phyloP scores from a whole-genome alignment of 2,329 filamentous ascomycete genomes.

The Talaromyces sp. region DNA sequence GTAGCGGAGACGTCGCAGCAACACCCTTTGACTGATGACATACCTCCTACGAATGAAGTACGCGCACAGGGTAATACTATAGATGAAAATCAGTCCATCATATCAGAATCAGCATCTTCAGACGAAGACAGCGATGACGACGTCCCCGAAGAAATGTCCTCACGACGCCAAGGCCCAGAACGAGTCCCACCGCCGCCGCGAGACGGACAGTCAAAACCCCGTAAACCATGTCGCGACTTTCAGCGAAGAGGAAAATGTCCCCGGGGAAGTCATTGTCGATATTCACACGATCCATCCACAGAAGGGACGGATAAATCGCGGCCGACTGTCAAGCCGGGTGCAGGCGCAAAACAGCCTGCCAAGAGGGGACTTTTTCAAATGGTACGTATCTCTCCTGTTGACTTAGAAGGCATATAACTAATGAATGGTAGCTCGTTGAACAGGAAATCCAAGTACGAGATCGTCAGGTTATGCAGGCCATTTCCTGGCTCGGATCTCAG shows the following conservation, averaged over 20 bases:
- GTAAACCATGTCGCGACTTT: constrained; percentile 42
- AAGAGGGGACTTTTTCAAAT: constrained; percentile 46
- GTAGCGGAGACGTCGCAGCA: constrained; percentile 35
- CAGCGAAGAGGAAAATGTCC: constrained; percentile 43
- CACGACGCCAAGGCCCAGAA: constrained; percentile 42
- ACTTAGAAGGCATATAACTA: background rate
- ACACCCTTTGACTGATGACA: constrained; percentile 17
- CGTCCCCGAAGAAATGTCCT: constrained; percentile 44
- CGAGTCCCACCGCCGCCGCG: constrained; percentile 41
- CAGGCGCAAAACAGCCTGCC: constrained; percentile 16
- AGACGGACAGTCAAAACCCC: constrained; percentile 30
- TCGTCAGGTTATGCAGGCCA: constrained; percentile 43
- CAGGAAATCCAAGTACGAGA: constrained; percentile 45
- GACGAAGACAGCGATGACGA: constrained; percentile 29
- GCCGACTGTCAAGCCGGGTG: constrained; percentile 20
- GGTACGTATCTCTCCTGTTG: constrained; percentile 29
- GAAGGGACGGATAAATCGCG: background rate
- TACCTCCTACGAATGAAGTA: background rate
- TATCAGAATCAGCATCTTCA: constrained; percentile 31
- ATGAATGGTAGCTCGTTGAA: constrained; percentile 37
- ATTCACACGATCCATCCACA: constrained; percentile 38
- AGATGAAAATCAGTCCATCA: constrained; percentile 43
- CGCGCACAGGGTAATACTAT: constrained; percentile 24
- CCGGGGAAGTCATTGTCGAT: constrained; percentile 44
- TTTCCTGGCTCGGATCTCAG: constrained; percentile 43